Evolutionary conservation across 108 stramenopile species (phyloP).

Genomic region (Skeletonema menzelii): DNA sequence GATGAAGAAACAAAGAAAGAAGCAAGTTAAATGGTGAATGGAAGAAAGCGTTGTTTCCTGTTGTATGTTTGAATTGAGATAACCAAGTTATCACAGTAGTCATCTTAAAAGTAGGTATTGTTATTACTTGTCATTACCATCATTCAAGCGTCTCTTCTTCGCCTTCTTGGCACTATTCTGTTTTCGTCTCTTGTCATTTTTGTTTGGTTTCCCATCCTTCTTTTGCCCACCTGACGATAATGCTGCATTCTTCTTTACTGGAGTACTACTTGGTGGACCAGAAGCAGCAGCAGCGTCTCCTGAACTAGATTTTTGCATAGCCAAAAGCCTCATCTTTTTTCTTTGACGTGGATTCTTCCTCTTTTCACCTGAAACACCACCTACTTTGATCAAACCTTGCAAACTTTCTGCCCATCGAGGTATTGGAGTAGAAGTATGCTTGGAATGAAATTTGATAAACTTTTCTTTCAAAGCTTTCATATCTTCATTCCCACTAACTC

Average conservation of each 20-base stretch:
- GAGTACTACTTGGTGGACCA: neutral
- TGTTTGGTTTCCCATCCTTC: neutral
- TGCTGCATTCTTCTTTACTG: neutral
- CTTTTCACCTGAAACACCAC: slow-evolving; percentile 58
- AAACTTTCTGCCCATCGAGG: slow-evolving; percentile 47
- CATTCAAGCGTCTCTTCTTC: neutral
- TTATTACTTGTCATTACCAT: neutral
- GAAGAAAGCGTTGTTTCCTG: too few relatives aligned
- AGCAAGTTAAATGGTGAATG: neutral
- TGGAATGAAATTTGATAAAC: slow-evolving; percentile 22
- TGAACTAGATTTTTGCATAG: slow-evolving; percentile 14
- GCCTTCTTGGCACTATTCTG: neutral
- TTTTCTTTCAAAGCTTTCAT: slow-evolving; percentile 19
- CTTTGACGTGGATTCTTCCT: slow-evolving; percentile 79
- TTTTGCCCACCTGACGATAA: neutral
- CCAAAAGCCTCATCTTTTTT: slow-evolving; percentile 50
- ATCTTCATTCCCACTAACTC: slow-evolving; percentile 35
- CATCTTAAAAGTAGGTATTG: neutral
- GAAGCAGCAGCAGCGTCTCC: neutral
- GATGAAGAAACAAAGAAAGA: slow-evolving; percentile 21
- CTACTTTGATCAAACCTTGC: slow-evolving; percentile 49
- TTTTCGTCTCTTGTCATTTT: neutral
- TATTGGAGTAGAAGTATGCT: neutral
- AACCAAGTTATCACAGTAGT: neutral
- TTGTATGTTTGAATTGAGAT: neutral